Evolutionary conservation across 2,329 filamentous ascomycete genomes (phyloP), one percentile per base, ranked within the genome.

Genomic region (Fusarium paranaense): DNA sequence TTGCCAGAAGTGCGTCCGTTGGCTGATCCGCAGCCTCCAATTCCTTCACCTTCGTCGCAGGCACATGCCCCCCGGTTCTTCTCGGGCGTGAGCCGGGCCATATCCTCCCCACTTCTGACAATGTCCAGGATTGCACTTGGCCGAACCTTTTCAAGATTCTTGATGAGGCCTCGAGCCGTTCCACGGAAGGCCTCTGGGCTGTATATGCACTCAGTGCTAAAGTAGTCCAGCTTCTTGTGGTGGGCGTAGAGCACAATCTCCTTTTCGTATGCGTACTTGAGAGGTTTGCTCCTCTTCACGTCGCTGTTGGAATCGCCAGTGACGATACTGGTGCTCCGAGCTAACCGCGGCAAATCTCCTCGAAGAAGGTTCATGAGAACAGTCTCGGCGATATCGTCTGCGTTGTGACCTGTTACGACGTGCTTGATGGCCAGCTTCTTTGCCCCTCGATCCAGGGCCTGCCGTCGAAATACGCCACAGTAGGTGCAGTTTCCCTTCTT

Each of bases 401-500:
- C 97, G 81, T 99, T 99, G 83, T 99, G 97, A 3, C 97, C 97
- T 0, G 97, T 99, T 20, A 99, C 95, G 6, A 99, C 95, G 83
- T 99, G 97, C 77, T 91, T 91, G 78, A 99, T 97, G 1, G 91
- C 92, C 66, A 99, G 85, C 82, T 93, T 92, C 78, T 95, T 95
- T 6, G 97, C 95, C 20, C 97, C 97, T 10, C 97, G 91, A 82
- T 99, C 97, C 37, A 99, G 87, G 2, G 97, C 97, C 85, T 99
- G 97, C 67, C 97, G 90, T 63, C 97, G 89, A 81, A 99, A 99
- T 20, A 99, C 97, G 16, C 97, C 97, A 80, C 97, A 99, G 80
- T 99, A 99, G 33, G 97, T 99, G 88, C 97, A 99, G 83, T 99
- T 99, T 33, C 96, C 95, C 83, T 98, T 98, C 86, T 98, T 98